Evolutionary conservation across 495 filamentous ascomycete genomes (phyloP).

Genomic region (Aspergillus leporis): DNA sequence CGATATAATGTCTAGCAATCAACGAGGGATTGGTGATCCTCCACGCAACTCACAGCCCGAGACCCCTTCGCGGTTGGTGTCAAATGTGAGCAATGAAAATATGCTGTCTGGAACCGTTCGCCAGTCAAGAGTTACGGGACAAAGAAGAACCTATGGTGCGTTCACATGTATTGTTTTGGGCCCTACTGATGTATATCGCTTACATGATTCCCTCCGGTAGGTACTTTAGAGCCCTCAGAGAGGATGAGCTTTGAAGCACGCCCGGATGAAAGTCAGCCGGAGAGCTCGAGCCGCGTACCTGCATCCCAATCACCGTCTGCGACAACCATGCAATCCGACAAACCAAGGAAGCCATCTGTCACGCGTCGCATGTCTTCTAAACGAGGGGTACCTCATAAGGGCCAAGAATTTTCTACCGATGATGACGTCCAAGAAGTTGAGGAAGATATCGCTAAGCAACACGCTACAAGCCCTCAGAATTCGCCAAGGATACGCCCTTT

Average conservation of each 20-base stretch:
- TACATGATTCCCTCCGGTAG: conserved; percentile 25
- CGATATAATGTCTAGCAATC: conserved; percentile 11
- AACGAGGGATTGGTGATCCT: conserved; percentile 9
- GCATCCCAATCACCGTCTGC: conserved; percentile 54
- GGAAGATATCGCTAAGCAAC: conserved; percentile 43
- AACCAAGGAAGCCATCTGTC: conserved; percentile 70
- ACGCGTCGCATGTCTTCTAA: conserved; percentile 73
- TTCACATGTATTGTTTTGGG: not conserved
- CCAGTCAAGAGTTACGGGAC: conserved; percentile 23
- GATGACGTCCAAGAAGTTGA: conserved; percentile 87
- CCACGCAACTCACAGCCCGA: conserved; percentile 9
- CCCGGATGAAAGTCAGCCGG: conserved; percentile 34
- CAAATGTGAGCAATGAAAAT: conserved; percentile 17
- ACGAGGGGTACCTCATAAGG: conserved; percentile 69
- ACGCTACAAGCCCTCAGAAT: conserved; percentile 31
- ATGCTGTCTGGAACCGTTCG: conserved; percentile 21
- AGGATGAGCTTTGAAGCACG: conserved; percentile 26
- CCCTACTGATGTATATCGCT: conserved; percentile 7
- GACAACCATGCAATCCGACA: conserved; percentile 54
- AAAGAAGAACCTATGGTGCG: conserved; percentile 41
- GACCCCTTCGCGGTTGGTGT: conserved; percentile 11
- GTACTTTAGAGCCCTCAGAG: conserved; percentile 39
- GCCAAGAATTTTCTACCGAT: conserved; percentile 90
- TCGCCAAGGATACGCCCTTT: conserved; percentile 44
- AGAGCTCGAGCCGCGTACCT: conserved; percentile 28